These are phyloP conservation scores for Vanilla planifolia DNA, from an alignment of 106 monocot species.

Conservation along the genomic window DNA sequence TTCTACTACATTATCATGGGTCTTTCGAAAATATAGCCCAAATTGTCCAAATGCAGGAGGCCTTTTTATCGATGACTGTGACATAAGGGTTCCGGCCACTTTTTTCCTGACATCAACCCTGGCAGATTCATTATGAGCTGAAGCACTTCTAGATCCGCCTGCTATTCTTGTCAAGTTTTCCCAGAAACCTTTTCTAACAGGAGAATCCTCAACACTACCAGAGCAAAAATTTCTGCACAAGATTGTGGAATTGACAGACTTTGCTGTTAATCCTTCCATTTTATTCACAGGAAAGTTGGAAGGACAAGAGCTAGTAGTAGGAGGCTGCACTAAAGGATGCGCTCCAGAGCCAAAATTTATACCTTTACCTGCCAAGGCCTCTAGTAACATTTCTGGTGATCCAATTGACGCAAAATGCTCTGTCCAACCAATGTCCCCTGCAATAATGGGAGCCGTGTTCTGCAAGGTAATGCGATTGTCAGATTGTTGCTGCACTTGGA, in stretches of 20 bases:
- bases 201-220: constrained; percentile 31
- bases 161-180: constrained; percentile 37
- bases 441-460: constrained; percentile 16
- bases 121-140: constrained; percentile 5
- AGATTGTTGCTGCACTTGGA: constrained; percentile 15
- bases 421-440: constrained; percentile 31
- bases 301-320: constrained; percentile 1
- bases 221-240: constrained; percentile 23
- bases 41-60: constrained; percentile 1
- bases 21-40: constrained; percentile 12
- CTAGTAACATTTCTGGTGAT: constrained; percentile 29
- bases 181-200: constrained; percentile 35
- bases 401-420: constrained; percentile 26
- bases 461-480: constrained; percentile 24
- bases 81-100: constrained; percentile 14
- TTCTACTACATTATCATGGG: constrained; percentile 18
- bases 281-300: constrained; percentile 6
- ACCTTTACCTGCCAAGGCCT: constrained; percentile 26
- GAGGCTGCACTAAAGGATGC: constrained; percentile 12
- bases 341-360: constrained; percentile 1
- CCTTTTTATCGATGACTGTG: constrained; percentile 12
- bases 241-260: constrained; percentile 32
- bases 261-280: constrained; percentile 67
- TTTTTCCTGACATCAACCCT: constrained; percentile 2
- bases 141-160: constrained; percentile 18